Base-by-base conservation (phyloP, 306 rosid genomes). In the Citrullus mucosospermus region DNA sequence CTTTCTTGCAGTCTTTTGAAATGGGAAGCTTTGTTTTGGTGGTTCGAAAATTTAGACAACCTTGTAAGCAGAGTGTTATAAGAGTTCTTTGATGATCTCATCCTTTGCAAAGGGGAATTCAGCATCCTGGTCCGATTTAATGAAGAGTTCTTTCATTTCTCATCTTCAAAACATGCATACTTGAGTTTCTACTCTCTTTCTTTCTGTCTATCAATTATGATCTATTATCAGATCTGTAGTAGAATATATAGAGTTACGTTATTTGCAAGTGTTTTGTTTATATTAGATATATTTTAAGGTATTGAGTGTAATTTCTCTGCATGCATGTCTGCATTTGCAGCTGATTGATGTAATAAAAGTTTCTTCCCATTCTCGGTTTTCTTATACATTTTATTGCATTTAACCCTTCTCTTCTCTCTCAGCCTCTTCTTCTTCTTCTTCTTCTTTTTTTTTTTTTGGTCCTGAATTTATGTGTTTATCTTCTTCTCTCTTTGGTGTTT, bases 261-360 rank as follows among this genome's bases (percentile, higher is more conserved):
- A 28, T 72, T 50, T n/a, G 77, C 41, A 48, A 72, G 41, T 72
- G 60, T 72, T 50, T 72, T 30, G 36, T 46, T 72, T 72, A 50
- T 72, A 72, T 50, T 43, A 48, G 58, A 53, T 51, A 53, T 74
- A 69, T 69, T 0, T 66, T 71, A 53, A 14, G 43, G 78, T 74
- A 53, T 74, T 74, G 46, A 74, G 62, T 74, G 78, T 74, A 53
- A 53, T 8, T 74, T 74, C 61, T 74, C 76, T 70, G 76, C 76
- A 70, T 70, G 77, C 41, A 25, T 72, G 77, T 50, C 58, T 50
- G 62, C 62, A 74, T 51, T 32, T 53, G 78, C 78, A 74, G 62
- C 78, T 53, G 78, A 74, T 74, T 74, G 77, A 72, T 48, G 60
- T 28, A 50, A 72, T 70, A 72, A 72, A 72, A 72, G 77, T 72